A percentile compares a stretch with the other conserved stretches of the same genome.
These are phyloP conservation scores for Stenogyne calaminthoides DNA, from an alignment of 305 asterid species.

Conservation along the genomic window DNA sequence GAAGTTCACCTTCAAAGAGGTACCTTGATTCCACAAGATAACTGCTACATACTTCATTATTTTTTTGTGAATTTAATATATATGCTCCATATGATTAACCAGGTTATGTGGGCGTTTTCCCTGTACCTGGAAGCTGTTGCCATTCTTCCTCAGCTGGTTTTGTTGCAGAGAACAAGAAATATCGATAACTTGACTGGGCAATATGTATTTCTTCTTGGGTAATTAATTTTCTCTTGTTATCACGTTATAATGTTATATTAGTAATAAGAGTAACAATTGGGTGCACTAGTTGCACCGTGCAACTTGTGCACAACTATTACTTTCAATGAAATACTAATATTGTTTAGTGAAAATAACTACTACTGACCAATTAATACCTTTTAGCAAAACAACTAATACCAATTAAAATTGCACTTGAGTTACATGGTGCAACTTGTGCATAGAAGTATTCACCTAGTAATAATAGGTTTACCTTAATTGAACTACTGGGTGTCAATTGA, in stretches of 20 bases:
- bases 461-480: not conserved
- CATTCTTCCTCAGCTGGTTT: slow-evolving; percentile 91
- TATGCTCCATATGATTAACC: slow-evolving; percentile 21
- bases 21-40: slow-evolving; percentile 30
- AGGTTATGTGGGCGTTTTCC: slow-evolving; percentile 93
- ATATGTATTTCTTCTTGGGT: slow-evolving; percentile 92
- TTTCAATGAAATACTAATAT: no score
- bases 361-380: no score
- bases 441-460: no score
- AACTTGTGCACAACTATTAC: no score
- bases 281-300: no score
- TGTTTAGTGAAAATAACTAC: no score
- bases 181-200: slow-evolving; percentile 96
- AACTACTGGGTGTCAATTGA: not conserved
- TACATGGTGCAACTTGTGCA: no score
- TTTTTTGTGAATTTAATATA: not conserved
- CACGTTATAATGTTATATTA: not conserved
- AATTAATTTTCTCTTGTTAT: slow-evolving; percentile 23
- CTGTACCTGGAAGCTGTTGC: slow-evolving; percentile 94
- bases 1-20: slow-evolving; percentile 88
- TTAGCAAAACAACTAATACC: no score
- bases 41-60: not conserved
- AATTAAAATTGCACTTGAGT: no score
- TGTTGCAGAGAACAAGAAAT: slow-evolving; percentile 93
- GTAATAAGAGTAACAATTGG: no score